Evolutionary conservation across 164 flowering plant genomes (phyloP).

Genomic region (Nelumbo lutea): DNA sequence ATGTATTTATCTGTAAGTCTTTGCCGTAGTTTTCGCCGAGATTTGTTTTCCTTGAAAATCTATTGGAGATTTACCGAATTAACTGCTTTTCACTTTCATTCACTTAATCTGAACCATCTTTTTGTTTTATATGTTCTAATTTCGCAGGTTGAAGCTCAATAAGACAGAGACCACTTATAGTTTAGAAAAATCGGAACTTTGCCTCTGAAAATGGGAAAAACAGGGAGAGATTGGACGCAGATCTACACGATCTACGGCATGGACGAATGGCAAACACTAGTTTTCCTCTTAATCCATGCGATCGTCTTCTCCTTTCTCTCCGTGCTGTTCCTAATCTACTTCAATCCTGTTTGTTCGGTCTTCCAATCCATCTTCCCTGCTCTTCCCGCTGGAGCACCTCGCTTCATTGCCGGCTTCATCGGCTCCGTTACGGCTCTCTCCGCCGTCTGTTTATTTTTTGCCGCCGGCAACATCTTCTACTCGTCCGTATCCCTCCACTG

Average conservation of each 20-base stretch:
- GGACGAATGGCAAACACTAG: conserved; percentile 72
- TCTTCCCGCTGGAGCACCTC: conserved; percentile 41
- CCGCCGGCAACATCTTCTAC: conserved; percentile 79
- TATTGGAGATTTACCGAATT: not conserved
- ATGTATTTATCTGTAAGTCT: no score
- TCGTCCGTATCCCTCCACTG: conserved; percentile 65
- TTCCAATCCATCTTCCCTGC: conserved; percentile 27
- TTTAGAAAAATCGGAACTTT: not conserved
- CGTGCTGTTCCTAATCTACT: conserved; percentile 54
- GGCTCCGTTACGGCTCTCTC: conserved; percentile 73
- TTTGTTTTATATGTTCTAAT: not conserved
- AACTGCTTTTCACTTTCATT: not conserved
- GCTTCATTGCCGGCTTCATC: conserved; percentile 70
- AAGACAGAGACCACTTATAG: not conserved
- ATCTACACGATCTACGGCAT: conserved; percentile 91
- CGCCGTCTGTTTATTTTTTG: conserved; percentile 70
- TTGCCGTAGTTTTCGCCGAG: no score
- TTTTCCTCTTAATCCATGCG: conserved; percentile 62
- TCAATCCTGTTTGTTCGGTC: conserved; percentile 38
- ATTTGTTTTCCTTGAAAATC: no score
- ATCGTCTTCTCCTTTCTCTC: conserved; percentile 50
- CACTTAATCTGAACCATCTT: not conserved
- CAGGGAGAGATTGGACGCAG: conserved; percentile 79
- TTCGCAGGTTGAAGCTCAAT: conserved; percentile 9
- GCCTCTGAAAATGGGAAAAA: conserved; percentile 39